Evolutionary conservation across 2,329 filamentous ascomycete species (phyloP), one percentile per base, ranked within the genome.

Genomic region (Colletotrichum euphorbiae): DNA sequence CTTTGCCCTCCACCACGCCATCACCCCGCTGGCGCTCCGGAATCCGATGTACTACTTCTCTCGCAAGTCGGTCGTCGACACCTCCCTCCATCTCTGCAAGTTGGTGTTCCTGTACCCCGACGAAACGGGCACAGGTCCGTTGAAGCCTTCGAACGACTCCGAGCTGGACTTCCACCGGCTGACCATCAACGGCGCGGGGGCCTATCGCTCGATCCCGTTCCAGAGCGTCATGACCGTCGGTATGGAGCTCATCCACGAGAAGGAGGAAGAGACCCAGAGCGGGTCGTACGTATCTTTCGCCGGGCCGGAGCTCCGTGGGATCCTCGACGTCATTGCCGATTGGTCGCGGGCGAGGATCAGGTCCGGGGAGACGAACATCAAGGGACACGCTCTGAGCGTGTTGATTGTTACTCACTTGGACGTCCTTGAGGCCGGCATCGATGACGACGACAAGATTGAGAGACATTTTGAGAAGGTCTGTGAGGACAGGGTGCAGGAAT

Each of bases 1-100:
- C 71, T 78, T 89, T 12, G 80, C 83, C 0, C 80, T 90, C 0
- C 87, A 90, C 69, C 83, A 85, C 42, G 82, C 82, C 0, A 82
- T 83, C 75, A 78, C 85, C 28, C 74, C 75, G 6, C 77, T 79
- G 13, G 82, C 84, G 0, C 77, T 81, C 12, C 75, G 79, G 1
- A 79, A 86, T 43, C 82, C 84, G 0, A 78, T 79, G 1, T 86
- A 82, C 69, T 85, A 85, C 74, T 87, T 85, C 74, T 87, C 84
- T 0, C 80, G 84, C 19, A 85, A 86, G 67, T 80, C 85, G 56
- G 80, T 79, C 46, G 77, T 84, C 9, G 83, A 85, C 71, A 77
- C 75, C 2, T 72, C 77, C 1, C 67, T 79, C n/a, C 69, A 63
- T 1, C 15, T 71, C 4, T 62, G 43, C 6, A 77, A 76, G 56